Evolutionary conservation across 1,139 yeast genomes (phyloP).

Genomic region (Nadsonia starkeyi-henricii): DNA sequence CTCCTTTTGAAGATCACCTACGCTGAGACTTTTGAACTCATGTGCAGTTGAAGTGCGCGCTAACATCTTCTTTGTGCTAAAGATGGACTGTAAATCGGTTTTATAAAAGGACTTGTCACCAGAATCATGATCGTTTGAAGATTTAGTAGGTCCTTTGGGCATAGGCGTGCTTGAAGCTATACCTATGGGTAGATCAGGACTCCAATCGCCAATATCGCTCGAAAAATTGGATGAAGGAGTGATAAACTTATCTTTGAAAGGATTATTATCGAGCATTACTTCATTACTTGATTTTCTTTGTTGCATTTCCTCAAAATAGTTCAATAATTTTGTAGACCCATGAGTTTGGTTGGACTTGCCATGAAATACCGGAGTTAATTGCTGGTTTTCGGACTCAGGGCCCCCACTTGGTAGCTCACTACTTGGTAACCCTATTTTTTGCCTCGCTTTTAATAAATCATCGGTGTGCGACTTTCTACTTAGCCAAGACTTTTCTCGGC

Average conservation of each 20-base stretch:
- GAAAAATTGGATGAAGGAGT: not conserved
- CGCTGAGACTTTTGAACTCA: not conserved
- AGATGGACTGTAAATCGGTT: not conserved
- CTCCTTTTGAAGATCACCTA: not conserved
- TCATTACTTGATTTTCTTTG: not conserved
- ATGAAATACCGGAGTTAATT: no score
- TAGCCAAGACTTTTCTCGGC: slow-evolving; percentile 2
- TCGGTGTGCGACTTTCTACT: slow-evolving; percentile 11
- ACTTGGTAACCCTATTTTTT: not conserved
- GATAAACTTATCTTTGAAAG: slow-evolving; percentile 3
- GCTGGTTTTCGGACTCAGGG: no score
- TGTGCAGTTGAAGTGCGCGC: not conserved
- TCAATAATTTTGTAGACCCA: no score
- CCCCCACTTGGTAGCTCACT: not conserved
- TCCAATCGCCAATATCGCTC: not conserved
- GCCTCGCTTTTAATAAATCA: not conserved
- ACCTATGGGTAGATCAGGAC: not conserved
- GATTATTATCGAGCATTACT: slow-evolving; percentile 8
- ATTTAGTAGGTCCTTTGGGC: slow-evolving; percentile 11
- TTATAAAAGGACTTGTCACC: not conserved
- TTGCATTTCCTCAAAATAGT: not conserved
- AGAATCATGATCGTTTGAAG: not conserved
- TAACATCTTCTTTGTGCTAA: not conserved
- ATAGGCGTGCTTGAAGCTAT: slow-evolving; percentile 1
- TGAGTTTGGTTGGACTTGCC: no score